These are phyloP conservation scores for Kalmusia sp. DNA, from an alignment of 2,329 filamentous ascomycete species.

Conservation along the genomic window DNA sequence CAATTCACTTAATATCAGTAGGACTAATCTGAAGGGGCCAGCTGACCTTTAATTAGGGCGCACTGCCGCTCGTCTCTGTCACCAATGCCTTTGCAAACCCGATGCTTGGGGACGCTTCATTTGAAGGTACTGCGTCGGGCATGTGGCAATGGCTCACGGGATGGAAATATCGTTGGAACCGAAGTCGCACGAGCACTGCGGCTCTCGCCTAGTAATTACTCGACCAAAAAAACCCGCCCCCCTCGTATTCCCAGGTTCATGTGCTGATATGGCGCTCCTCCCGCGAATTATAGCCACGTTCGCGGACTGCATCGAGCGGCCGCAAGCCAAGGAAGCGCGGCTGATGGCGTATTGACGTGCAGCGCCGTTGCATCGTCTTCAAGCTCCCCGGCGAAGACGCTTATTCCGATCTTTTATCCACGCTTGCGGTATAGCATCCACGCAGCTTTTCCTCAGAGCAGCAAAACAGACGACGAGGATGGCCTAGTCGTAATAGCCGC, in stretches of 20 bases:
- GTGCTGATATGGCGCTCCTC: conserved; percentile 1
- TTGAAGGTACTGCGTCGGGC: conserved; percentile 1
- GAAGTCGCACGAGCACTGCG: conserved; percentile 13
- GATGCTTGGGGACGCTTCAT: conserved; percentile 3
- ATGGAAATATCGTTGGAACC: conserved; percentile 8
- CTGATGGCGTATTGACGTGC: conserved; percentile 14
- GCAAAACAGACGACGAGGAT: background rate
- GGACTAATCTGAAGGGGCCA: conserved; percentile 11
- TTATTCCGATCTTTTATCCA: conserved; percentile 3
- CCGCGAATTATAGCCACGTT: conserved; percentile 1
- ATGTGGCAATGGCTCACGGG: background rate
- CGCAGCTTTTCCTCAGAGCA: background rate
- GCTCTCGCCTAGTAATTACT: conserved; percentile 6
- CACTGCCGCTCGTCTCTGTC: background rate
- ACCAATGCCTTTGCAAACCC: background rate
- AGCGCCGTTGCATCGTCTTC: background rate
- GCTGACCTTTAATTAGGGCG: conserved; percentile 16
- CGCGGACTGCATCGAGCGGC: background rate
- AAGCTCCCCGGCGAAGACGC: background rate
- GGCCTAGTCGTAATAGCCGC: conserved; percentile 4
- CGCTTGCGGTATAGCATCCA: background rate
- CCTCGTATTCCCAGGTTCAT: conserved; percentile 6
- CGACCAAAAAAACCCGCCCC: background rate
- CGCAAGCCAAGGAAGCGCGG: background rate
- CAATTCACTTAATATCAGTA: conserved; percentile 15